These are phyloP conservation scores for Letharia lupina DNA, from an alignment of 495 filamentous ascomycete genomes.

Conservation along the genomic window DNA sequence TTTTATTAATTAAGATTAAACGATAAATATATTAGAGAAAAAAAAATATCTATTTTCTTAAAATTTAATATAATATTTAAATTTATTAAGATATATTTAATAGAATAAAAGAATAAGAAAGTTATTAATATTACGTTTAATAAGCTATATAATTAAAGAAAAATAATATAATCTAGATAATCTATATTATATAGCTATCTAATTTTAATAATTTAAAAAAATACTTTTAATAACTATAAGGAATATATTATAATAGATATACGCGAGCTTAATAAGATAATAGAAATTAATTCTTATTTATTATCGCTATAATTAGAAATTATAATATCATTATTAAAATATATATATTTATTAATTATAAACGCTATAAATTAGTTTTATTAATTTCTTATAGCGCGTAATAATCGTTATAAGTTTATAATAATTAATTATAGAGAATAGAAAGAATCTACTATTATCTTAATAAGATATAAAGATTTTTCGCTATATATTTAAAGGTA, in stretches of 20 bases:
- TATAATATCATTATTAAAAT: neutral
- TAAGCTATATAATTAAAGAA: conserved; percentile 17
- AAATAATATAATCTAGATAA: conserved; percentile 8
- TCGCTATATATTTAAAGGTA: conserved; percentile 2
- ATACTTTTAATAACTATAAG: conserved; percentile 1
- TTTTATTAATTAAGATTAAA: too few species aligned
- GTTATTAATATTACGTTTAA: conserved; percentile 19
- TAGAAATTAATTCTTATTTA: neutral
- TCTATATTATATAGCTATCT: conserved; percentile 10
- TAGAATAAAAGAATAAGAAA: conserved; percentile 11
- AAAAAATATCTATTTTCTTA: conserved; percentile 6
- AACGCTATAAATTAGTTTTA: conserved; percentile 9
- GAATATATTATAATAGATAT: conserved; percentile 8
- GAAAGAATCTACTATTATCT: conserved; percentile 2
- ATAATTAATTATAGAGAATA: conserved; percentile 6
- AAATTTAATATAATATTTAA: conserved; percentile 3
- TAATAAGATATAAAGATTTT: conserved; percentile 11
- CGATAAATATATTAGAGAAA: too few species aligned
- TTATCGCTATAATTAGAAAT: conserved; percentile 11
- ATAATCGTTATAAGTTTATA: conserved; percentile 11
- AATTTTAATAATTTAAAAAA: conserved; percentile 20
- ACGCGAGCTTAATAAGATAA: conserved; percentile 13
- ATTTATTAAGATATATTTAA: neutral
- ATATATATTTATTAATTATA: neutral
- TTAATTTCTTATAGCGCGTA: conserved; percentile 6